Base-by-base conservation (phyloP, 2,329 filamentous ascomycete genomes). In the Lecanoromycetidae sp. region DNA sequence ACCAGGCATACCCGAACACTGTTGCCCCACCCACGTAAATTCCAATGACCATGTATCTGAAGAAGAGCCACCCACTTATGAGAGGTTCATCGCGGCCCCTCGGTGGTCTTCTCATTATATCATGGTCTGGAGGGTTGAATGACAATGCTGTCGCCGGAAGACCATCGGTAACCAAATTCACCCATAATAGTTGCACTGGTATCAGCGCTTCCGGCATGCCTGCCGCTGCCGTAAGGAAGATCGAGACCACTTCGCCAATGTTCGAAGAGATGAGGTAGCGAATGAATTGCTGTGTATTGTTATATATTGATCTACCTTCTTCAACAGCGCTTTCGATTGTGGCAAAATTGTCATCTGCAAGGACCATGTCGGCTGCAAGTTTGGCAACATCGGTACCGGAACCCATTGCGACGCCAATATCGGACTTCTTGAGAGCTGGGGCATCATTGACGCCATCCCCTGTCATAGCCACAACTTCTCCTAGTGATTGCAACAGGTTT, bases 251-350 rank as follows among this genome's bases (percentile, higher is more conserved):
- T 66, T 98, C 91, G 59, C 91, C 93, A 56, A 98, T 98, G 71
- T 98, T 98, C 54, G 90, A 96, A 7, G 90, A 96, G 64, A 98
- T 98, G 52, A 98, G 77, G 65, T 98, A 98, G 41, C 93, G 86
- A 68, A 98, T 98, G 68, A 98, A 98, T 65, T 98, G 91, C 64
- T 98, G 91, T 5, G 91, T 98, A 74, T 98, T 98, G 80, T 91
- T 96, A 77, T 95, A 98, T 68, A 98, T 98, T 54, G 88, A 88
- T 53, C 91, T 84, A 45, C 91, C 91, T 68, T 98, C 91, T 64
- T 98, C 91, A 54, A 98, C 88, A 41, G 91, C 91, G 47, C 87
- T 75, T 64, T 94, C 86, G 57, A 98, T 98, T 3, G 91, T 98
- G 52, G 91, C 91, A 65, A 98, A 98, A 73, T 98, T 98, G 69